Evolutionary conservation across 164 flowering plant species (phyloP).

Genomic region (Tetracentron sinense): DNA sequence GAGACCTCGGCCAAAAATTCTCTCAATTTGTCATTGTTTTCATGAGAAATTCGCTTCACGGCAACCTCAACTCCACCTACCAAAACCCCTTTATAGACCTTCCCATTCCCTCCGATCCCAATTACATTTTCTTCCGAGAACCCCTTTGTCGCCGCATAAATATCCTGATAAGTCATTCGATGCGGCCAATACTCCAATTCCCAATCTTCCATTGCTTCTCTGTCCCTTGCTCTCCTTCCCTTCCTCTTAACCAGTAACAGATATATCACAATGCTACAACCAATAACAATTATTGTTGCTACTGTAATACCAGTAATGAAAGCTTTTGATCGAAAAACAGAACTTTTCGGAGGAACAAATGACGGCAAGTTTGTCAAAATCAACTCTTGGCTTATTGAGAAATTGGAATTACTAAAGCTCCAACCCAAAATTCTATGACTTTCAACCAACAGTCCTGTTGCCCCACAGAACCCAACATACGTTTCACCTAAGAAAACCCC

Average conservation of each 20-base stretch:
- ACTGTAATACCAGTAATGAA: conserved; percentile 27
- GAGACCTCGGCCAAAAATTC: conserved; percentile 48
- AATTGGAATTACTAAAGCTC: conserved; percentile 45
- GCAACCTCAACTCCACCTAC: conserved; percentile 32
- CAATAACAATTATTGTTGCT: conserved; percentile 4
- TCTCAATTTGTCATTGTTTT: conserved; percentile 27
- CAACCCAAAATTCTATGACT: conserved; percentile 38
- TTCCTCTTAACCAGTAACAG: conserved; percentile 10
- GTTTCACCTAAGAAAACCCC: conserved; percentile 33
- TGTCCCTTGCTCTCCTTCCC: conserved; percentile 1
- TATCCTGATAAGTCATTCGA: conserved; percentile 34
- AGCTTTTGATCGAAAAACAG: conserved; percentile 16
- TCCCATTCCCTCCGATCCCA: conserved; percentile 45
- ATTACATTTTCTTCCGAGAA: conserved; percentile 36
- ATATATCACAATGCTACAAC: background rate
- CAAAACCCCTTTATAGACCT: conserved; percentile 41
- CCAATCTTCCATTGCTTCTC: conserved; percentile 42
- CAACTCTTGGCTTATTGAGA: conserved; percentile 33
- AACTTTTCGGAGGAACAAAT: conserved; percentile 21
- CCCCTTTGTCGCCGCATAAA: conserved; percentile 31
- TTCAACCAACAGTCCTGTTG: conserved; percentile 33
- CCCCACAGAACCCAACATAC: conserved; percentile 42
- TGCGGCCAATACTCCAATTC: conserved; percentile 56
- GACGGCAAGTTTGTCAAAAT: conserved; percentile 33
- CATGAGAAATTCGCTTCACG: conserved; percentile 36